Evolutionary conservation across 306 rosid species (phyloP).

Genomic region (Castanospermum australe): DNA sequence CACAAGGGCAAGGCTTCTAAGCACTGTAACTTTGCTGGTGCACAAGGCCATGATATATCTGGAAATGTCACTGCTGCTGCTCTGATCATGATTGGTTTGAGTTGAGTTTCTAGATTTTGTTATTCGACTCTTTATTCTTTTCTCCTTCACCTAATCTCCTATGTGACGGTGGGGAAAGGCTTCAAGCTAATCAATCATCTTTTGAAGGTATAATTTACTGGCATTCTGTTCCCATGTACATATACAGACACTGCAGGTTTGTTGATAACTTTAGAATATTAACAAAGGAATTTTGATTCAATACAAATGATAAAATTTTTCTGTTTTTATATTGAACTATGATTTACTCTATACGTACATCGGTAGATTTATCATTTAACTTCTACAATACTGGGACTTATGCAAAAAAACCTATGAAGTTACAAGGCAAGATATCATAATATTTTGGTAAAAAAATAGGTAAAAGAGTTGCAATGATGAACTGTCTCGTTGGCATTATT

Average conservation of each 20-base stretch:
- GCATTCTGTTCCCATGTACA: slow-evolving; percentile 31
- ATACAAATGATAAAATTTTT: not conserved
- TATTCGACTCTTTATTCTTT: not conserved
- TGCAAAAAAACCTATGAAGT: not conserved
- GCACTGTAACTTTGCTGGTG: slow-evolving; percentile 8
- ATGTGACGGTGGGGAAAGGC: not conserved
- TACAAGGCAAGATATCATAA: not conserved
- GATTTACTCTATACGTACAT: not conserved
- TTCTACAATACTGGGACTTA: not conserved
- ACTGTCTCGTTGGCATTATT: not conserved
- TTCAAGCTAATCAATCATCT: slow-evolving; percentile 10
- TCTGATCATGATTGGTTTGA: slow-evolving; percentile 17
- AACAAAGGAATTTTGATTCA: not conserved
- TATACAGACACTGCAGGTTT: slow-evolving; percentile 16
- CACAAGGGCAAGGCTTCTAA: slow-evolving; percentile 16
- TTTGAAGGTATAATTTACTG: slow-evolving; percentile 22
- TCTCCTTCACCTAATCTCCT: not conserved
- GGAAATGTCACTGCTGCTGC: not conserved
- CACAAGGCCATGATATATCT: not conserved
- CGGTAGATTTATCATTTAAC: not conserved
- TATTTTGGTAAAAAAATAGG: not conserved
- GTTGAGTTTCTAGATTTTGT: not conserved
- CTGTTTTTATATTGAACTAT: not conserved
- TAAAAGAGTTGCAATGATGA: not conserved
- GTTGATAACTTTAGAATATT: not conserved